Evolutionary conservation across 2,329 filamentous ascomycete genomes (phyloP).

Genomic region (Aspergillus pseudoviridinutans): DNA sequence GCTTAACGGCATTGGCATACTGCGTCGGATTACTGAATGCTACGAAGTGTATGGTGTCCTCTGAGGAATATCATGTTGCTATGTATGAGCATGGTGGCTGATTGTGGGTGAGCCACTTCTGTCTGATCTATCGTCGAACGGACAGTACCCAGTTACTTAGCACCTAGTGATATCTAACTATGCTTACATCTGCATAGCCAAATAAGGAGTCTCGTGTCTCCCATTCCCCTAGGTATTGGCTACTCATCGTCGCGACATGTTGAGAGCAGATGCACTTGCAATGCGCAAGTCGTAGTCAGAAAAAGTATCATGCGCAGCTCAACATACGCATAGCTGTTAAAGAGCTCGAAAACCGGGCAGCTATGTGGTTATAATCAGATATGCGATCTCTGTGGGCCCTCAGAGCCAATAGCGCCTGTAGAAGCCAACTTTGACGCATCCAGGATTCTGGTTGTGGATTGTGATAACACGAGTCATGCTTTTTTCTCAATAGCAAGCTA

Average conservation of each 20-base stretch:
- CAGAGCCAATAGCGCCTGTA: background rate
- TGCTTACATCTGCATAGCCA: background rate
- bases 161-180: background rate
- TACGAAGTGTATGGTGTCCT: background rate
- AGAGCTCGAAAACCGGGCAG: too few species aligned
- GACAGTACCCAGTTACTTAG: background rate
- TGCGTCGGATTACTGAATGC: background rate
- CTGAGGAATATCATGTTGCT: background rate
- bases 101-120: background rate
- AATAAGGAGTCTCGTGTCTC: background rate
- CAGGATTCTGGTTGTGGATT: background rate
- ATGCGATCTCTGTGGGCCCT: too few species aligned
- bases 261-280: background rate
- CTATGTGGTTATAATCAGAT: too few species aligned
- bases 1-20: background rate
- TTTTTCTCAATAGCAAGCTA: too few species aligned
- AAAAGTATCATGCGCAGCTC: background rate
- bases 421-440: background rate
- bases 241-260: background rate
- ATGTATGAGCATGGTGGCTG: background rate
- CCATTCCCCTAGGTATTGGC: background rate
- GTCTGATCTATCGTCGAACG: background rate
- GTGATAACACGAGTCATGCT: background rate
- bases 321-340: too few species aligned
- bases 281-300: background rate